A percentile compares a stretch with the other conserved stretches of the same genome.
phyloP scores from a whole-genome alignment of 768 basidiomycete genomes.

The Tephrocybe sp. region DNA sequence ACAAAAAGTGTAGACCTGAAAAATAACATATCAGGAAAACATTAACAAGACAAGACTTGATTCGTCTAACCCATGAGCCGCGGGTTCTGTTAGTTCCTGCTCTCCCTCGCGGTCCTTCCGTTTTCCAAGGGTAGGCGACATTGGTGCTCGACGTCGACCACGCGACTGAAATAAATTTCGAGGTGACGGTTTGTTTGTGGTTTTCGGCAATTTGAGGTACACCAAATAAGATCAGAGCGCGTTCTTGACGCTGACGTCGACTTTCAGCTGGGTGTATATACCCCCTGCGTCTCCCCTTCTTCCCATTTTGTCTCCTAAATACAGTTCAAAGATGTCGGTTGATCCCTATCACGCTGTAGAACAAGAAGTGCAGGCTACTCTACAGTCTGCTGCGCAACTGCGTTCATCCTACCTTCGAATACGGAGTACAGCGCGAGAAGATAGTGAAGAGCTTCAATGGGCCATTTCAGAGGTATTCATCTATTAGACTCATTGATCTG shows the following conservation, averaged over 20 bases:
- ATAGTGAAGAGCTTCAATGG: constrained; percentile 79
- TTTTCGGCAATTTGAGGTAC: neutral
- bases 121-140: constrained; percentile 36
- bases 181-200: neutral
- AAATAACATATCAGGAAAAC: constrained; percentile 6
- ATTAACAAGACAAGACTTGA: neutral
- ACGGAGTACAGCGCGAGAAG: constrained; percentile 66
- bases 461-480: constrained; percentile 70
- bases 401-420: constrained; percentile 78
- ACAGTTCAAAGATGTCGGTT: constrained; percentile 47
- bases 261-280: neutral
- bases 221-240: too few species aligned
- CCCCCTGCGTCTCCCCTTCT: neutral
- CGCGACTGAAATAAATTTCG: constrained; percentile 4
- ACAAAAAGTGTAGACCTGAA: constrained; percentile 85
- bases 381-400: constrained; percentile 69
- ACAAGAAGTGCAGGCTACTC: constrained; percentile 74
- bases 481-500: neutral
- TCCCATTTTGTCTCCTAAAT: neutral
- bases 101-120: constrained; percentile 39
- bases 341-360: constrained; percentile 90
- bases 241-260: neutral
- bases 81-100: constrained; percentile 14
- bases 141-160: neutral
- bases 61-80: constrained; percentile 31